Conservation (phyloP, 306 rosid genomes). For the Corylus heterophylla region DNA sequence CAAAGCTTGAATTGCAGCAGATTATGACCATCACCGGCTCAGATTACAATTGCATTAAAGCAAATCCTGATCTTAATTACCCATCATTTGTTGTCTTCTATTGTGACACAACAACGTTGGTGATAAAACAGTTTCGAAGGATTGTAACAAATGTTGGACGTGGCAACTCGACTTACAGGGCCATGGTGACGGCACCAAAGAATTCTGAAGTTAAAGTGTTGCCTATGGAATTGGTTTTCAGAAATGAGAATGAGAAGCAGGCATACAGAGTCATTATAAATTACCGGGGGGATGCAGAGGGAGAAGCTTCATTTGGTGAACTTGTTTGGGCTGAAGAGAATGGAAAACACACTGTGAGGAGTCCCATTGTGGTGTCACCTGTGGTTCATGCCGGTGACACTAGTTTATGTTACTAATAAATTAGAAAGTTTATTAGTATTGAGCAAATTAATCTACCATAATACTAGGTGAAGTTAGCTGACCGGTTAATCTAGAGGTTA, state of each 20-base stretch:
- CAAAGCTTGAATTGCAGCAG: background rate
- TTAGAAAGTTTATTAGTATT: background rate
- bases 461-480: no score
- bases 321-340: slow-evolving; percentile 18
- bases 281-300: background rate
- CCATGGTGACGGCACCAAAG: background rate
- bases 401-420: background rate
- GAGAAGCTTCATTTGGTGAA: slow-evolving; percentile 6
- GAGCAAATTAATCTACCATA: background rate
- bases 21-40: background rate
- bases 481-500: no score
- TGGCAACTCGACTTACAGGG: background rate
- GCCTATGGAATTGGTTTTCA: background rate
- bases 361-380: slow-evolving; percentile 6
- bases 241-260: background rate
- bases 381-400: background rate
- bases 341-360: background rate
- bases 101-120: background rate
- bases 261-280: background rate
- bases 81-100: background rate
- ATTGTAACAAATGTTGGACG: background rate
- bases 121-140: background rate
- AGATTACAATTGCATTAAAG: no score
- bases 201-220: background rate
- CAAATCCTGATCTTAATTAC: background rate